A percentile compares a stretch with the other conserved stretches of the same genome.
These are phyloP conservation scores for Platanthera guangdongensis DNA, from an alignment of 106 monocot species.

Conservation along the genomic window DNA sequence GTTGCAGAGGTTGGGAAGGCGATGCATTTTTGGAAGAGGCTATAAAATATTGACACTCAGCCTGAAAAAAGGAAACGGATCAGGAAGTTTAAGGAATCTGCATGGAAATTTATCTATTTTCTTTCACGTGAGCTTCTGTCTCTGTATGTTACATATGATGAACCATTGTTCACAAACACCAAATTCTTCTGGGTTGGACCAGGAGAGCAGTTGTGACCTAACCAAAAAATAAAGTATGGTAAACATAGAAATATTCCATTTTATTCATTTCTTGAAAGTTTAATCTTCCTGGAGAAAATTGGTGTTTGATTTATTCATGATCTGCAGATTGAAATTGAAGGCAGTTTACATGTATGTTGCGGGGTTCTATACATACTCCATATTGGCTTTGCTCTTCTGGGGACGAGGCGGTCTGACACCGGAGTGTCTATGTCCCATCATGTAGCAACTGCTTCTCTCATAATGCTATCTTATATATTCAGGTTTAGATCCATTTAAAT, in stretches of 20 bases:
- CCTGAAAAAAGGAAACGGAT: slow-evolving; percentile 54
- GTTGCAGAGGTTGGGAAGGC: slow-evolving; percentile 44
- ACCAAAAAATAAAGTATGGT: slow-evolving; percentile 74
- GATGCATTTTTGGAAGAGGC: slow-evolving; percentile 43
- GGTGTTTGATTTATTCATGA: slow-evolving; percentile 10
- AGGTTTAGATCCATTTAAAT: slow-evolving; percentile 34
- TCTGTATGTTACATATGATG: slow-evolving; percentile 69
- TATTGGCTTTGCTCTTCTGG: slow-evolving; percentile 89
- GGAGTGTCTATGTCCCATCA: slow-evolving; percentile 93
- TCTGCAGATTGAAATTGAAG: slow-evolving; percentile 65
- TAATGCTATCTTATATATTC: slow-evolving; percentile 72
- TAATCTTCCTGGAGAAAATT: neutral
- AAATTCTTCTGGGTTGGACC: slow-evolving; percentile 86
- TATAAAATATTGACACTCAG: slow-evolving; percentile 37
- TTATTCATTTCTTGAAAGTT: neutral
- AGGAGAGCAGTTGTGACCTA: slow-evolving; percentile 83
- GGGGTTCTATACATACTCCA: slow-evolving; percentile 92
- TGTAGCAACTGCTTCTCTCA: slow-evolving; percentile 65
- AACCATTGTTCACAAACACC: slow-evolving; percentile 85
- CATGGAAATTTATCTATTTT: slow-evolving; percentile 87
- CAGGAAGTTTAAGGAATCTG: slow-evolving; percentile 90
- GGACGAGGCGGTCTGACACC: slow-evolving; percentile 86
- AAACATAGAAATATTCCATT: neutral
- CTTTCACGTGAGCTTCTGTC: slow-evolving; percentile 59
- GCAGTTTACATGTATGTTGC: slow-evolving; percentile 76